phyloP scores from a whole-genome alignment of 805 yeast genomes.

The Kazachstania viticola region DNA sequence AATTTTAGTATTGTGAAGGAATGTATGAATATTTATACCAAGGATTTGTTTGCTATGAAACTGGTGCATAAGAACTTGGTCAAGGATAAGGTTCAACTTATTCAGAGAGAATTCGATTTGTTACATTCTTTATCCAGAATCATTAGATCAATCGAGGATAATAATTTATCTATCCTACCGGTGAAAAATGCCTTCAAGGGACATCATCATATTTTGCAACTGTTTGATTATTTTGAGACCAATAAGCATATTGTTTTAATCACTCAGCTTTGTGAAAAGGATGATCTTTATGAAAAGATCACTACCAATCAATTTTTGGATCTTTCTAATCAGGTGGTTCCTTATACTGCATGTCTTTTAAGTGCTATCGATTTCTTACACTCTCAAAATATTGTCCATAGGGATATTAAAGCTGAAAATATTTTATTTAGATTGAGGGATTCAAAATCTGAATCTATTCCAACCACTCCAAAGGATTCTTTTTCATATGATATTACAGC shows the following conservation, averaged over 20 bases:
- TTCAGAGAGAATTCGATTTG: conserved; percentile 52
- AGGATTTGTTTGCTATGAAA: conserved; percentile 39
- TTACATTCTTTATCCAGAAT: conserved; percentile 24
- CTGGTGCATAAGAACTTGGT: conserved; percentile 22
- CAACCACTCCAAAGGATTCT: conserved; percentile 33
- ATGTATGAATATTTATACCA: conserved; percentile 33
- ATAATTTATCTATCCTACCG: conserved; percentile 13
- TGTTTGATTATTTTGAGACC: conserved; percentile 64
- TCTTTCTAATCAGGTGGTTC: conserved; percentile 36
- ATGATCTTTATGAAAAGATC: conserved; percentile 56
- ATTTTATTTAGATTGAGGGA: conserved; percentile 35
- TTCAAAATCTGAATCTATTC: conserved; percentile 3
- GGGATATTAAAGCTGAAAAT: conserved; percentile 68
- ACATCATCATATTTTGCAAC: conserved; percentile 41
- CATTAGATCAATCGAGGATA: conserved; percentile 25
- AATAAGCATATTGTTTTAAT: conserved; percentile 41
- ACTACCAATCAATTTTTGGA: conserved; percentile 34
- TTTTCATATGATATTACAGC: conserved; percentile 20
- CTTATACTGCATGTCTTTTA: conserved; percentile 38
- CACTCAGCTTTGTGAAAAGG: conserved; percentile 57
- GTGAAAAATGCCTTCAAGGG: conserved; percentile 20
- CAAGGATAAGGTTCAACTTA: conserved; percentile 24
- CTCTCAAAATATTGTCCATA: conserved; percentile 47
- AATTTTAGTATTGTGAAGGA: conserved; percentile 40
- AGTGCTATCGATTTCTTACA: conserved; percentile 51